These are phyloP conservation scores for Hibiscus tridactylites DNA, from an alignment of 345 rosid species.

Conservation along the genomic window DNA sequence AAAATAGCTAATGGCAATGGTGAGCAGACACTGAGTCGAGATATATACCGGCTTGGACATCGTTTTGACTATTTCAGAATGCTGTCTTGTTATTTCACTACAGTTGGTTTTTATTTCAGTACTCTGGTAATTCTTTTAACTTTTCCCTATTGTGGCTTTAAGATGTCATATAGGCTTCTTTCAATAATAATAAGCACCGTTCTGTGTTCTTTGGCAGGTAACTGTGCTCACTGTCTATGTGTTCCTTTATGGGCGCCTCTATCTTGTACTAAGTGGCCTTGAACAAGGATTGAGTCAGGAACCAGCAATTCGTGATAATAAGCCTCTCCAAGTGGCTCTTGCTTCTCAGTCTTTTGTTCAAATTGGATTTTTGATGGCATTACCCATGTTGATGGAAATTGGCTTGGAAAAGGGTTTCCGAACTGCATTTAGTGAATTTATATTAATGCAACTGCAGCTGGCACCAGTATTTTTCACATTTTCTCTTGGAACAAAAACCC, in stretches of 20 bases:
- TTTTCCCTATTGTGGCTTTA: slow-evolving; percentile 5
- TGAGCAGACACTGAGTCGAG: slow-evolving; percentile 95
- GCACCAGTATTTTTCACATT: slow-evolving; percentile 98
- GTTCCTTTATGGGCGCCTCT: slow-evolving; percentile 97
- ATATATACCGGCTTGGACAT: slow-evolving; percentile 94
- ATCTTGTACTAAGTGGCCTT: slow-evolving; percentile 95
- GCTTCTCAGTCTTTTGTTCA: slow-evolving; percentile 98
- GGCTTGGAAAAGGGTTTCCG: slow-evolving; percentile 96
- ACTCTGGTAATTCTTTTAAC: slow-evolving; percentile 48
- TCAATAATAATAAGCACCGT: neutral
- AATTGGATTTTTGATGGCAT: slow-evolving; percentile 90
- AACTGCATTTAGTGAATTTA: slow-evolving; percentile 86
- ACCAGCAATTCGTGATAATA: slow-evolving; percentile 77
- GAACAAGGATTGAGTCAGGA: slow-evolving; percentile 66
- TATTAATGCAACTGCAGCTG: slow-evolving; percentile 90
- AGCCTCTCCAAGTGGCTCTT: slow-evolving; percentile 96
- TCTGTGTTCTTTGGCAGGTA: slow-evolving; percentile 43
- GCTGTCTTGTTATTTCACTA: slow-evolving; percentile 97
- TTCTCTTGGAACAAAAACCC: slow-evolving; percentile 98
- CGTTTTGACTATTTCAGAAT: slow-evolving; percentile 97
- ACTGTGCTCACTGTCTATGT: slow-evolving; percentile 95
- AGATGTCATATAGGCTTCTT: neutral
- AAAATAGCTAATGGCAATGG: slow-evolving; percentile 98
- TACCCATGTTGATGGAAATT: slow-evolving; percentile 99
- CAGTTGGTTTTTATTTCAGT: slow-evolving; percentile 96